These are phyloP conservation scores for Oidiodendron maius DNA, from an alignment of 495 filamentous ascomycete species.

Conservation along the genomic window DNA sequence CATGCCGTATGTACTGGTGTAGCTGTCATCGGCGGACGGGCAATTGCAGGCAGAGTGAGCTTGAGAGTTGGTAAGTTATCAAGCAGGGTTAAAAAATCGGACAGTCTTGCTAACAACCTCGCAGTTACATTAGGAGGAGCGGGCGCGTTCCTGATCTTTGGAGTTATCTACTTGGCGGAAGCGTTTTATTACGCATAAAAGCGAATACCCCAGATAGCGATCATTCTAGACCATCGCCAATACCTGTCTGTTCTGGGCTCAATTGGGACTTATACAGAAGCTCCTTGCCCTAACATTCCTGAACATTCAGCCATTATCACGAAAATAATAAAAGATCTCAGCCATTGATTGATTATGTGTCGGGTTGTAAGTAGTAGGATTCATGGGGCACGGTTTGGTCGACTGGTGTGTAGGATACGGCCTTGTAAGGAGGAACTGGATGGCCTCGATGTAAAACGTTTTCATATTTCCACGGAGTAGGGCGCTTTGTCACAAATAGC, in stretches of 20 bases:
- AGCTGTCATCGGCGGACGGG: conserved; percentile 89
- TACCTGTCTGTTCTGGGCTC: too few relatives aligned
- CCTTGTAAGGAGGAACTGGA: too few relatives aligned
- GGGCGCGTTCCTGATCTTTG: conserved; percentile 85
- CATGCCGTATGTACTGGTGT: conserved; percentile 86
- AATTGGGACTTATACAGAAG: too few relatives aligned
- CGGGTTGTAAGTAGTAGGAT: too few relatives aligned
- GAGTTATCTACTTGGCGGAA: conserved; percentile 84
- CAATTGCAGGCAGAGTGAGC: conserved; percentile 90
- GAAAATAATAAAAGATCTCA: too few relatives aligned
- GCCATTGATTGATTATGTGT: too few relatives aligned
- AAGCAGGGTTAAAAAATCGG: conserved; percentile 37
- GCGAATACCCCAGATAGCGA: not conserved
- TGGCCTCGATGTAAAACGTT: too few relatives aligned
- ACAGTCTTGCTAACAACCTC: conserved; percentile 16
- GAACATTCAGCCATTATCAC: too few relatives aligned
- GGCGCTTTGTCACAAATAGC: too few relatives aligned
- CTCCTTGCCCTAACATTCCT: conserved; percentile 7
- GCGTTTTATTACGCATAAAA: conserved; percentile 49
- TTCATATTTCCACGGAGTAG: too few relatives aligned
- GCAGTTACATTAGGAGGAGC: conserved; percentile 92
- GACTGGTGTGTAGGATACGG: too few relatives aligned
- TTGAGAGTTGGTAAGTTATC: conserved; percentile 97
- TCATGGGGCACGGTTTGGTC: too few relatives aligned
- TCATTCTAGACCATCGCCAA: conserved; percentile 16